A percentile compares a stretch with the other conserved stretches of the same genome.
Conservation (phyloP, 441 rosid genomes). For the Euphorbia neoarborescens region DNA sequence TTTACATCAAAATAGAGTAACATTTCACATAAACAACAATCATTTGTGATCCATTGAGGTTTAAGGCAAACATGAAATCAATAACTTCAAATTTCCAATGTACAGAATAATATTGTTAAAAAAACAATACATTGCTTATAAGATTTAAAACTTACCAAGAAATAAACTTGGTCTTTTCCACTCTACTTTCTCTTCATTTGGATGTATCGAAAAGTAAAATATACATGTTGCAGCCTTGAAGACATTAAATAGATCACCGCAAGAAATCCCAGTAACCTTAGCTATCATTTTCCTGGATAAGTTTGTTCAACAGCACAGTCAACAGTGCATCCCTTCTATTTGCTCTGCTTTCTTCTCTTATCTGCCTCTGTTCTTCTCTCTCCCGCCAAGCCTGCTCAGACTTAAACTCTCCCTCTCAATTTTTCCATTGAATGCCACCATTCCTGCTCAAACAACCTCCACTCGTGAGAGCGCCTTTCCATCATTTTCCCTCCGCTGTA, state of each 20-base stretch:
- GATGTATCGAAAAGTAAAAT: background rate
- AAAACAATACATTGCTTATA: background rate
- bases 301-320: slow-evolving; percentile 36
- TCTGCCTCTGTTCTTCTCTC: slow-evolving; percentile 46
- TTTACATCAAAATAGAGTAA: background rate
- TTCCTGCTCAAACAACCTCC: slow-evolving; percentile 41
- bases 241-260: background rate
- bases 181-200: background rate
- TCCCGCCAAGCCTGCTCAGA: slow-evolving; percentile 46
- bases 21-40: background rate
- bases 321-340: slow-evolving; percentile 45
- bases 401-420: slow-evolving; percentile 45
- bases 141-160: background rate
- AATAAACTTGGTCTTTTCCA: background rate
- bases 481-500: slow-evolving; percentile 41
- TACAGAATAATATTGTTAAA: background rate
- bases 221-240: background rate
- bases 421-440: slow-evolving; percentile 45
- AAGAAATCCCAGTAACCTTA: slow-evolving; percentile 4
- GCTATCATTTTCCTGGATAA: slow-evolving; percentile 27
- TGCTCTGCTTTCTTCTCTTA: slow-evolving; percentile 45
- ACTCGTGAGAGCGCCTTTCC: slow-evolving; percentile 43
- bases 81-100: background rate
- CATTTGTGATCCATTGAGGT: background rate
- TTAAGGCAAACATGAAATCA: background rate